Conservation (phyloP, 2,329 filamentous ascomycete genomes). For the Beauveria rudraprayagi region DNA sequence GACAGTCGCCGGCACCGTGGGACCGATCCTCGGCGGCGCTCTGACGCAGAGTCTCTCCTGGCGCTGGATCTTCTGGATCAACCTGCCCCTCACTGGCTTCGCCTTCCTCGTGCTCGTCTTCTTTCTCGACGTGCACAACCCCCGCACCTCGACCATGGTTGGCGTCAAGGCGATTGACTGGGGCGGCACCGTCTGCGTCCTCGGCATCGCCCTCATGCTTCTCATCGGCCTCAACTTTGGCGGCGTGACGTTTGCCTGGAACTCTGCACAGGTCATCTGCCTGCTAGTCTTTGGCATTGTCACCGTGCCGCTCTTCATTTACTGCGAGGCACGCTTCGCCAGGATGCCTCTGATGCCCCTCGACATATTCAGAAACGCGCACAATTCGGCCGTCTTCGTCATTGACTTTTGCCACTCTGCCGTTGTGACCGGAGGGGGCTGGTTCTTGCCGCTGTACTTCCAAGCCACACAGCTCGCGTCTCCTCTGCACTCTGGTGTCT, state of each 20-base stretch:
- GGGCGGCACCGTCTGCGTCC: slow-evolving; percentile 52
- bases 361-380: slow-evolving; percentile 46
- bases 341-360: slow-evolving; percentile 62
- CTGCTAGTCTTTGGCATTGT: slow-evolving; percentile 52
- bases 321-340: slow-evolving; percentile 56
- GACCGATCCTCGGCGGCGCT: slow-evolving; percentile 55
- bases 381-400: slow-evolving; percentile 49
- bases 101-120: slow-evolving; percentile 52
- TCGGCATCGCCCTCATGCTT: slow-evolving; percentile 60
- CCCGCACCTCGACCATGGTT: slow-evolving; percentile 51
- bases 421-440: slow-evolving; percentile 49
- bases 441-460: slow-evolving; percentile 67
- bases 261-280: slow-evolving; percentile 52
- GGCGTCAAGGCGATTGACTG: slow-evolving; percentile 56
- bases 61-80: slow-evolving; percentile 47
- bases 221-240: slow-evolving; percentile 64
- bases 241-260: slow-evolving; percentile 54
- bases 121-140: slow-evolving; percentile 59
- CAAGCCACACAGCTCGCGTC: slow-evolving; percentile 55
- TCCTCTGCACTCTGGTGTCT: slow-evolving; percentile 7
- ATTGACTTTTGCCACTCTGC: slow-evolving; percentile 40
- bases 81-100: slow-evolving; percentile 43
- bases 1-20: slow-evolving; percentile 58
- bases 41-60: slow-evolving; percentile 49
- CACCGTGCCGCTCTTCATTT: slow-evolving; percentile 42